Percentiles rank a stretch among this genome's conserved stretches.
Conservation (phyloP, 2,329 filamentous ascomycete species). For the Peltaster fructicola region DNA sequence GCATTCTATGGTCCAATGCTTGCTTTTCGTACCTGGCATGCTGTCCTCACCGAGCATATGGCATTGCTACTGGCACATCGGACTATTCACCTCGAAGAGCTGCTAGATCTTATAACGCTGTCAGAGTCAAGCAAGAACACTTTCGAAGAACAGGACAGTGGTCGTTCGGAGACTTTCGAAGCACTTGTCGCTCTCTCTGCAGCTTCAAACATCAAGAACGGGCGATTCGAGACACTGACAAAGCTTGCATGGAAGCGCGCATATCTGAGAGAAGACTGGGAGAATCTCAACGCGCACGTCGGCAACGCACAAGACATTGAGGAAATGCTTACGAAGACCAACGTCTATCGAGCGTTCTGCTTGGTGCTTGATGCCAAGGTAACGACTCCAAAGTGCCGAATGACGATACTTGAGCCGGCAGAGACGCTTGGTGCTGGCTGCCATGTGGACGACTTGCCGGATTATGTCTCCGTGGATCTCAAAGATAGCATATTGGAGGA, state of each 20-base stretch:
- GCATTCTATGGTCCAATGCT: slow-evolving; percentile 29
- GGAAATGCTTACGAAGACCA: slow-evolving; percentile 31
- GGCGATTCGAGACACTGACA: slow-evolving; percentile 38
- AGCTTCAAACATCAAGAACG: slow-evolving; percentile 33
- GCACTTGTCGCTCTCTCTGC: slow-evolving; percentile 44
- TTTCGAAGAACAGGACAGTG: slow-evolving; percentile 31
- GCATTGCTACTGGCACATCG: slow-evolving; percentile 52
- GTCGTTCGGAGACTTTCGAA: slow-evolving; percentile 50
- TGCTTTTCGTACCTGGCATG: slow-evolving; percentile 44
- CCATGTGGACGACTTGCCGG: too few relatives aligned
- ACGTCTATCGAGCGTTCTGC: too few relatives aligned
- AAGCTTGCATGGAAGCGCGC: slow-evolving; percentile 75
- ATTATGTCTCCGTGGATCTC: too few relatives aligned
- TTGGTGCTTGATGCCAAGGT: too few relatives aligned
- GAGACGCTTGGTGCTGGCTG: too few relatives aligned
- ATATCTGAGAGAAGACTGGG: slow-evolving; percentile 73
- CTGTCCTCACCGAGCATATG: slow-evolving; percentile 55
- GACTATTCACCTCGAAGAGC: slow-evolving; percentile 39
- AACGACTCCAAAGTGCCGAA: too few relatives aligned
- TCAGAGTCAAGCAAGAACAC: slow-evolving; percentile 36
- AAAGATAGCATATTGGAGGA: too few relatives aligned
- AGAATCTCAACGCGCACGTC: slow-evolving; percentile 56
- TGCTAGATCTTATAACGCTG: slow-evolving; percentile 66
- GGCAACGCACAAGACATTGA: slow-evolving; percentile 51
- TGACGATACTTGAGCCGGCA: too few relatives aligned